Percentiles rank a stretch among this genome's conserved stretches.
Evolutionary conservation across 2,329 filamentous ascomycete genomes (phyloP).

Genomic region (Alternaria arborescens): DNA sequence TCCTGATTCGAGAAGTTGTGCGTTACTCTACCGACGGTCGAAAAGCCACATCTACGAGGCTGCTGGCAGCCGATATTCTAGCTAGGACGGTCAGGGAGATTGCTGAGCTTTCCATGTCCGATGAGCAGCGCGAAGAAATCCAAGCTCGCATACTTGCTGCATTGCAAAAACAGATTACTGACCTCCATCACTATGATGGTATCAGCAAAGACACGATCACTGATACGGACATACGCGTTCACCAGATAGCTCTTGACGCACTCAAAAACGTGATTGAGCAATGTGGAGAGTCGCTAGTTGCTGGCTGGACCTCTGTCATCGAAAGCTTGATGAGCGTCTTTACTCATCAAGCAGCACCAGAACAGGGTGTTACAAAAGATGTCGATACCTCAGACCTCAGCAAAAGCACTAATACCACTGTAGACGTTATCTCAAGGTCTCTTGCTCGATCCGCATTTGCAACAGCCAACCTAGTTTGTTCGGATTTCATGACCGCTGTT

Average conservation of each 20-base stretch:
- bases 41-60: slow-evolving; percentile 55
- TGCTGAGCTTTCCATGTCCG: slow-evolving; percentile 62
- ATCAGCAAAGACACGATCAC: slow-evolving; percentile 66
- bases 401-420: slow-evolving; percentile 1
- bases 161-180: slow-evolving; percentile 67
- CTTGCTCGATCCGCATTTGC: slow-evolving; percentile 88
- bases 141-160: slow-evolving; percentile 77
- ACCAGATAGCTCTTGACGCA: slow-evolving; percentile 80
- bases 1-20: slow-evolving; percentile 66
- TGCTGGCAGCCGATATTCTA: slow-evolving; percentile 60
- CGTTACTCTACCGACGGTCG: slow-evolving; percentile 54
- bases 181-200: slow-evolving; percentile 61
- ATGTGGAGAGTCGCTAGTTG: slow-evolving; percentile 82
- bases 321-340: slow-evolving; percentile 87
- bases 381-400: background rate
- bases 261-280: slow-evolving; percentile 85
- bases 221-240: slow-evolving; percentile 77
- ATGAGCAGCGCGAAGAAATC: slow-evolving; percentile 59
- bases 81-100: slow-evolving; percentile 58
- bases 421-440: slow-evolving; percentile 67
- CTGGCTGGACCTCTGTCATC: slow-evolving; percentile 87
- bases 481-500: slow-evolving; percentile 83
- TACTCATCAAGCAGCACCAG: slow-evolving; percentile 12
- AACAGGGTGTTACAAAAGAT: background rate
- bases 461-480: slow-evolving; percentile 90